A percentile compares a stretch with the other conserved stretches of the same genome.
These are phyloP conservation scores for Tetrahymena elliotti DNA, from an alignment of 73 alveolate genomes.

Conservation along the genomic window DNA sequence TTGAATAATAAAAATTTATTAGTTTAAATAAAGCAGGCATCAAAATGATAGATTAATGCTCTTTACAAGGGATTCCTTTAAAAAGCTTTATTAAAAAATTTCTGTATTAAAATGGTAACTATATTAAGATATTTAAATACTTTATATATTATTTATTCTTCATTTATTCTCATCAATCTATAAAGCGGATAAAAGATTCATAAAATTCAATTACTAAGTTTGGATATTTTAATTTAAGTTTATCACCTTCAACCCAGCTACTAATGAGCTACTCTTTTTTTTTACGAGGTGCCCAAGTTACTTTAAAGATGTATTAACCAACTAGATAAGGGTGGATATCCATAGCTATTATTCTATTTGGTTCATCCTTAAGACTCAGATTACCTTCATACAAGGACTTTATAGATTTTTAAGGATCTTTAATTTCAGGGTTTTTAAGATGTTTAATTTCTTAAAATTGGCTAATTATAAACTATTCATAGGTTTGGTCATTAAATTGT, in stretches of 20 bases:
- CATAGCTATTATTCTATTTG: not conserved
- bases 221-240: not conserved
- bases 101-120: not conserved
- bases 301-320: not conserved
- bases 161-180: not conserved
- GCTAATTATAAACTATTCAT: not conserved
- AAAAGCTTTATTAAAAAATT: too few relatives aligned
- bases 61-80: too few relatives aligned
- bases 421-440: not conserved
- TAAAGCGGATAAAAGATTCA: not conserved
- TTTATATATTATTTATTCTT: not conserved
- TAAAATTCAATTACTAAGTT: not conserved
- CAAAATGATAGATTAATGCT: too few relatives aligned
- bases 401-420: not conserved
- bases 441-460: not conserved
- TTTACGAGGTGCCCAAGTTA: not conserved
- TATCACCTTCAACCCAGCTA: not conserved
- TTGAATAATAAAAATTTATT: not conserved
- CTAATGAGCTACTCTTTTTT: not conserved
- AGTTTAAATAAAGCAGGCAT: not conserved
- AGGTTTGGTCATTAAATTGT: not conserved
- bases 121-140: not conserved
- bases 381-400: not conserved
- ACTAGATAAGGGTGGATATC: not conserved
- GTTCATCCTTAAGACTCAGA: not conserved